phyloP scores from a whole-genome alignment of 2,329 filamentous ascomycete species.

The Nemania bipapillata region DNA sequence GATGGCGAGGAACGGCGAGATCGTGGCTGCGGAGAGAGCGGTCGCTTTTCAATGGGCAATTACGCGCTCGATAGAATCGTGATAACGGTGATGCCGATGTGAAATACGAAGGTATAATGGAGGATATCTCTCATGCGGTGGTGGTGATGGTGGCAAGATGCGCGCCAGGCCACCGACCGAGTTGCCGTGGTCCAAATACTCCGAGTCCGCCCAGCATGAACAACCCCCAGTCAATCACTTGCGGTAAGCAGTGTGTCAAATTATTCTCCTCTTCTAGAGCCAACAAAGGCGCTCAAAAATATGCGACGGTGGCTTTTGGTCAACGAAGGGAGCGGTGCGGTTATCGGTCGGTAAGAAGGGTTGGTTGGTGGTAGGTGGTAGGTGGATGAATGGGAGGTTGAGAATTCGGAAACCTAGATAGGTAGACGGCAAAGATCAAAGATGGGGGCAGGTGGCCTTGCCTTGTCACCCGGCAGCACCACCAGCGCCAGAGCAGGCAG shows the following conservation, averaged over 20 bases:
- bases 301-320: conserved; percentile 18
- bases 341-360: conserved; percentile 26
- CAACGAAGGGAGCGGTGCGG: neutral
- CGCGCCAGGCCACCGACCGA: conserved; percentile 55
- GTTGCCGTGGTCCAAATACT: conserved; percentile 51
- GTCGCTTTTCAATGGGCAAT: neutral
- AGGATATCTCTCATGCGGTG: neutral
- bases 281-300: conserved; percentile 11
- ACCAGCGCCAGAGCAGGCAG: conserved; percentile 16
- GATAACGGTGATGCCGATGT: neutral
- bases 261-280: neutral
- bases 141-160: conserved; percentile 50
- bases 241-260: conserved; percentile 25
- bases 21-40: conserved; percentile 21
- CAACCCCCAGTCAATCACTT: conserved; percentile 36
- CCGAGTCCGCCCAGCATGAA: conserved; percentile 54
- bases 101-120: conserved; percentile 3
- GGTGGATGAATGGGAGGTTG: conserved; percentile 28
- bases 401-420: conserved; percentile 37
- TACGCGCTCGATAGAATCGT: conserved; percentile 18
- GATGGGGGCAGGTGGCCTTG: conserved; percentile 40
- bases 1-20: neutral
- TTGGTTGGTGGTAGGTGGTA: conserved; percentile 25
- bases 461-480: conserved; percentile 37
- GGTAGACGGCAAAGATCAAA: conserved; percentile 32